Conservation (phyloP, 306 rosid genomes). For the Arachis hypogaea region DNA sequence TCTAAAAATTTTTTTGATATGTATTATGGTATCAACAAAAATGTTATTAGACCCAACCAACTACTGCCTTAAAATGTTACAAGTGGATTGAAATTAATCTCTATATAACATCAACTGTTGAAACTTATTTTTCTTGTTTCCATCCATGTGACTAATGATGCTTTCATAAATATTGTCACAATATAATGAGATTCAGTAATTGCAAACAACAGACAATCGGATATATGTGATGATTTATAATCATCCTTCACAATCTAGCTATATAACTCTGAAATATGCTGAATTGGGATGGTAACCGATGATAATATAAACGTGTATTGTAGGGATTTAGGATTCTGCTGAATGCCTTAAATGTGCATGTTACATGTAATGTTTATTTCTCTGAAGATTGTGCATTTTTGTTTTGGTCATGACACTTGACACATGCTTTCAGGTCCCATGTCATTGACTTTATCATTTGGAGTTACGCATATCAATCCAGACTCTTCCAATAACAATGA, state of each 20-base stretch:
- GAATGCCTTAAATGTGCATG: background rate
- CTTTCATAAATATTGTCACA: background rate
- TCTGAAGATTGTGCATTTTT: conserved; percentile 10
- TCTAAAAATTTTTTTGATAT: no score
- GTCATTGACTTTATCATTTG: background rate
- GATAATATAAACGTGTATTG: background rate
- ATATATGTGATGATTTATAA: background rate
- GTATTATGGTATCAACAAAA: no score
- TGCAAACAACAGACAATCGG: background rate
- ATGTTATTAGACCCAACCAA: no score
- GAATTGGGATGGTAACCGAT: conserved; percentile 3
- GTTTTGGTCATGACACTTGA: background rate
- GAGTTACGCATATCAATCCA: background rate
- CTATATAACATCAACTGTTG: no score
- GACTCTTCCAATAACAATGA: background rate
- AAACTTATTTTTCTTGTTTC: background rate
- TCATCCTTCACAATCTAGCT: background rate
- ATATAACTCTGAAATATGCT: background rate
- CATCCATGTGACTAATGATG: background rate
- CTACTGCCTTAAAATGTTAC: no score
- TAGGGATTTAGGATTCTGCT: no score
- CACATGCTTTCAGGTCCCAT: background rate
- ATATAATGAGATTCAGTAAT: background rate
- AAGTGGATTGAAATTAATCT: no score
- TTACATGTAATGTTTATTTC: conserved; percentile 5